Base-by-base conservation (phyloP, 441 rosid species). In the Viola pubescens region DNA sequence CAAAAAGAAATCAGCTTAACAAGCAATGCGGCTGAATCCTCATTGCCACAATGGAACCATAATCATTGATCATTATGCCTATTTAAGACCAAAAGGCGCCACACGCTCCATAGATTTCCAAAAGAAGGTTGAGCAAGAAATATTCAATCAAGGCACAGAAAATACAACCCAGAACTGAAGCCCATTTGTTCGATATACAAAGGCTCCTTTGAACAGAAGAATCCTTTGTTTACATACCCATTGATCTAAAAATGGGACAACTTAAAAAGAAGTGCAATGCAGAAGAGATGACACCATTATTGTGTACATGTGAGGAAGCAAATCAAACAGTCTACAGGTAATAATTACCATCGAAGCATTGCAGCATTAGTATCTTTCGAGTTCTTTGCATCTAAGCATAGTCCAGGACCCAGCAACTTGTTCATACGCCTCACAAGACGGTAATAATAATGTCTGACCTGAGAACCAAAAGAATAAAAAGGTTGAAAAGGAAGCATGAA, bases 401-500 rank as follows among this genome's bases (percentile, higher is more conserved):
- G 73, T 57, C 79, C 88, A 11, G 97, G 99, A 43, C 95, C 99
- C 70, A 94, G 68, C 64, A 90, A 74, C 73, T 94, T 94, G 87
- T 94, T 94, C 99, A 94, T 94, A 53, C 97, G 92, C 81, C 96
- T 78, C 59, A 94, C 97, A 37, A 94, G 84, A 49, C 97, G 94
- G 73, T 94, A 94, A 68, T 90, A 94, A 74, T 94, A 94, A 79
- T 94, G 99, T 45, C 99, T 77, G 73, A 88, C 99, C 98, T 94
- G 85, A 12, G 74, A 78, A 72, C 55, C 34, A 26, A 60, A 56
- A 49, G 47, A 46, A 38, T 58, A 53, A 34, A 7, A 62, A 53
- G 34, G 63, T 50, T 49, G 52, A 61, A 52, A 68, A 65, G 56
- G 58, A 70, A 42, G 48, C 14, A 70, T 64, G 67, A 56, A 37